Evolutionary conservation across 106 monocot species (phyloP).

Genomic region (Dioscorea zingiberensis): DNA sequence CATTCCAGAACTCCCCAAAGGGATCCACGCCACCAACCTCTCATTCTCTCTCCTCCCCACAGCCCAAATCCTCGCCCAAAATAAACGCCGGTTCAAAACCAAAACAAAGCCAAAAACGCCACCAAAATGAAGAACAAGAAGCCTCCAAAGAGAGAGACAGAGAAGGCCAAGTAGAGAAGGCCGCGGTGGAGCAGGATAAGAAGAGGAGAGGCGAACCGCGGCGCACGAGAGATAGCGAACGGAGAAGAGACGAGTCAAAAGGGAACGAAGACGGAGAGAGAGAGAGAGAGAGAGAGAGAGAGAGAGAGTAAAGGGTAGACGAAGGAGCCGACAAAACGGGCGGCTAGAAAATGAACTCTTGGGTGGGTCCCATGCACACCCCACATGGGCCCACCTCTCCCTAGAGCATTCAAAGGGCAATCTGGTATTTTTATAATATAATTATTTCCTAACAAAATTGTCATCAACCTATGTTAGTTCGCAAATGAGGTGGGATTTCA

Average conservation of each 20-base stretch:
- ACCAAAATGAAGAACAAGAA: neutral
- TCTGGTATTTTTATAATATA: too few species aligned
- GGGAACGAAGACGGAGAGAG: neutral
- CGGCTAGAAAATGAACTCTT: constrained; percentile 30
- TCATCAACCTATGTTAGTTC: too few species aligned
- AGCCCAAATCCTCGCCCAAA: neutral
- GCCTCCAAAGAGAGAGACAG: neutral
- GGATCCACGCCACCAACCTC: neutral
- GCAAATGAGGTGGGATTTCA: too few species aligned
- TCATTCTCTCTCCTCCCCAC: neutral
- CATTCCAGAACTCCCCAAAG: neutral
- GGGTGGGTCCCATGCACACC: constrained; percentile 20
- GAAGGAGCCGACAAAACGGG: constrained; percentile 54
- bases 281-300: too few species aligned
- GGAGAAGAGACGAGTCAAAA: neutral
- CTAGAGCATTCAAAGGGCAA: too few species aligned
- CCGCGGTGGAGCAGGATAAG: neutral
- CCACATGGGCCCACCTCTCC: too few species aligned
- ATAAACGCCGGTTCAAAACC: neutral
- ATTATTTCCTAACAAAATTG: too few species aligned
- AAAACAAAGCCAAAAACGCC: neutral
- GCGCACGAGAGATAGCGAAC: neutral
- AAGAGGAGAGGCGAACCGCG: neutral
- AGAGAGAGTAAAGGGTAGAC: constrained; percentile 9
- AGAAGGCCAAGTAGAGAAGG: neutral